Conservation (phyloP, 805 yeast genomes). For the Wilhelminamyces savonicus region DNA sequence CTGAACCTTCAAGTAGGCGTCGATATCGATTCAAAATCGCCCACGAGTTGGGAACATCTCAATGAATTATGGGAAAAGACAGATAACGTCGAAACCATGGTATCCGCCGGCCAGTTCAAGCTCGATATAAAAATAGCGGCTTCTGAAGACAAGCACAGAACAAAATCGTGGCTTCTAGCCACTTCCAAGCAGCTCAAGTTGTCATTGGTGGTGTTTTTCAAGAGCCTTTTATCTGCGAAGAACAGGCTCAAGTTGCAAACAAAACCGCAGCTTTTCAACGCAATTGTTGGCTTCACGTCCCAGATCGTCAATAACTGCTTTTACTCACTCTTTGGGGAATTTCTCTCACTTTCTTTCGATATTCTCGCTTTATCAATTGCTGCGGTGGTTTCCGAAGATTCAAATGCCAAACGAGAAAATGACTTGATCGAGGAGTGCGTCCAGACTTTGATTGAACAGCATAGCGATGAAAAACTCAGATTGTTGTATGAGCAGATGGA, state of each 20-base stretch:
- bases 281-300: conserved; percentile 16
- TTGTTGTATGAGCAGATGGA: conserved; percentile 9
- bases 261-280: conserved; percentile 16
- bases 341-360: conserved; percentile 25
- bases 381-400: conserved; percentile 1
- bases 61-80: conserved; percentile 7
- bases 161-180: conserved; percentile 30
- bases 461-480: conserved; percentile 3
- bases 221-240: conserved; percentile 15
- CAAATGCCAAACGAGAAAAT: conserved; percentile 3
- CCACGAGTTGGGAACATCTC: conserved; percentile 7
- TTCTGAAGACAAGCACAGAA: conserved; percentile 9
- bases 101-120: not conserved
- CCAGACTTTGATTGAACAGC: not conserved
- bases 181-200: conserved; percentile 32
- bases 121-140: conserved; percentile 2
- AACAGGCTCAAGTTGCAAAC: conserved; percentile 14
- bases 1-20: conserved; percentile 5
- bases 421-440: conserved; percentile 3
- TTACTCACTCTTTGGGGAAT: conserved; percentile 23
- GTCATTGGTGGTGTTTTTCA: conserved; percentile 26
- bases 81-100: not conserved
- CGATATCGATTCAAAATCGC: conserved; percentile 1
- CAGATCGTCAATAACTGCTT: conserved; percentile 20
- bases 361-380: conserved; percentile 17